Base-by-base conservation (phyloP, 768 basidiomycete genomes). In the Lyophyllum shimeji region DNA sequence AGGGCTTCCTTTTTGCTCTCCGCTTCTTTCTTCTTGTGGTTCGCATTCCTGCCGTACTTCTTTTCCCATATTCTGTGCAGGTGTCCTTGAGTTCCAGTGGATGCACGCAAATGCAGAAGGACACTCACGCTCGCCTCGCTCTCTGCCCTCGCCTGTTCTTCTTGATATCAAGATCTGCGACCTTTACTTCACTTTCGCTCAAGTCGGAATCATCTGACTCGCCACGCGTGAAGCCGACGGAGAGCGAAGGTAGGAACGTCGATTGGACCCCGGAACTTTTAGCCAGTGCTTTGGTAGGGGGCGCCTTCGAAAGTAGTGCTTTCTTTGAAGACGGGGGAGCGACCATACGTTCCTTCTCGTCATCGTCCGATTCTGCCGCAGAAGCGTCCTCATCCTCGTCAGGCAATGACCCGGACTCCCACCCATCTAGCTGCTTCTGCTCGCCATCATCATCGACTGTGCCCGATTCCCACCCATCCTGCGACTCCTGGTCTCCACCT, bases 81-180 rank as follows among this genome's bases (percentile, higher is more conserved):
- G n/a, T 12, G n/a, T 27, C 47, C 23, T 53, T 47, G 51, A 21
- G n/a, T 60, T 51, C 8, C 34, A 3, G 4, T 2, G 13, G 44
- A 43, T 21, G 37, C 21, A 48, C 13, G 44, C 17, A 20, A 40
- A 45, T 37, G 25, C 5, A 49, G 25, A 20, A 54, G 25, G 45
- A 53, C 13, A 87, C 95, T 82, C 70, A 97, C 97, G 90, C 91
- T 74, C 89, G 79, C 57, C 97, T 79, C n/a, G 96, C 96, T 47
- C 95, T 75, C 69, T 99, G 97, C 27, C 96, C 97, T 37, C 95
- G 79, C 52, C 96, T 75, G 63, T 99, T 95, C 75, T 90, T 98
- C 76, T 86, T 87, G 46, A 77, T 71, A 1, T 67, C 70, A 23
- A 75, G 73, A 37, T 85, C 84, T 15, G 74, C 81, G 27, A 75